phyloP scores from a whole-genome alignment of 192 early-diverging fungal genomes.

The Podila verticillata region DNA sequence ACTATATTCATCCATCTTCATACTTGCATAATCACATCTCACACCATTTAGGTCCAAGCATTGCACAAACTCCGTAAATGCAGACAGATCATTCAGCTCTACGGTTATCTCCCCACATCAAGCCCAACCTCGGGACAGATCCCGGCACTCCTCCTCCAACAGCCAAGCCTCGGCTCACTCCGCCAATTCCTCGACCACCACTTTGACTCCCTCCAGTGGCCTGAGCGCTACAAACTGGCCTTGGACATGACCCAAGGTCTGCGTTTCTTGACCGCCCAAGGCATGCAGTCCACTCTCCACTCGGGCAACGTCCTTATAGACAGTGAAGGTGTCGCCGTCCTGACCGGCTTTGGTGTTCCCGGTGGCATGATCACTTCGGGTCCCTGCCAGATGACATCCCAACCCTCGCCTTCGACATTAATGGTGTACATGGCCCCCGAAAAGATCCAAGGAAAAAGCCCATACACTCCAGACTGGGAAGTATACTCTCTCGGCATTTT shows the following conservation, averaged over 20 bases:
- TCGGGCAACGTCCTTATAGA: slow-evolving; percentile 48
- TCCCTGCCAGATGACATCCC: slow-evolving; percentile 44
- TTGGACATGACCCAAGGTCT: slow-evolving; percentile 45
- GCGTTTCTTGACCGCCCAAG: slow-evolving; percentile 30
- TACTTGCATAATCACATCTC: background rate
- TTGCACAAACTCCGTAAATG: slow-evolving; percentile 47
- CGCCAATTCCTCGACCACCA: slow-evolving; percentile 49
- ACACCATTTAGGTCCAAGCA: slow-evolving; percentile 27
- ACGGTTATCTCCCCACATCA: slow-evolving; percentile 45
- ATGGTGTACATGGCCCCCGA: slow-evolving; percentile 46
- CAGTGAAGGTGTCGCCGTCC: slow-evolving; percentile 40
- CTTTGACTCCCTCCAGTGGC: slow-evolving; percentile 48
- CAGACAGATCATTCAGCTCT: slow-evolving; percentile 46
- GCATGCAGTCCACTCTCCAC: slow-evolving; percentile 37
- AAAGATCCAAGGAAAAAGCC: slow-evolving; percentile 9
- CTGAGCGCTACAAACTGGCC: slow-evolving; percentile 44
- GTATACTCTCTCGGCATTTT: slow-evolving; percentile 41
- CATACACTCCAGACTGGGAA: slow-evolving; percentile 36
- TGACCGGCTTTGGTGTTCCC: slow-evolving; percentile 42
- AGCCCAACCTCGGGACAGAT: slow-evolving; percentile 16
- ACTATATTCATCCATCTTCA: background rate
- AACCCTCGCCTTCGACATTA: slow-evolving; percentile 14
- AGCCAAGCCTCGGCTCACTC: slow-evolving; percentile 39
- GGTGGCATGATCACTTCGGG: slow-evolving; percentile 37
- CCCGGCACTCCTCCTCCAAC: slow-evolving; percentile 42